Conservation (phyloP, 345 rosid species). For the Limnanthes douglasii region DNA sequence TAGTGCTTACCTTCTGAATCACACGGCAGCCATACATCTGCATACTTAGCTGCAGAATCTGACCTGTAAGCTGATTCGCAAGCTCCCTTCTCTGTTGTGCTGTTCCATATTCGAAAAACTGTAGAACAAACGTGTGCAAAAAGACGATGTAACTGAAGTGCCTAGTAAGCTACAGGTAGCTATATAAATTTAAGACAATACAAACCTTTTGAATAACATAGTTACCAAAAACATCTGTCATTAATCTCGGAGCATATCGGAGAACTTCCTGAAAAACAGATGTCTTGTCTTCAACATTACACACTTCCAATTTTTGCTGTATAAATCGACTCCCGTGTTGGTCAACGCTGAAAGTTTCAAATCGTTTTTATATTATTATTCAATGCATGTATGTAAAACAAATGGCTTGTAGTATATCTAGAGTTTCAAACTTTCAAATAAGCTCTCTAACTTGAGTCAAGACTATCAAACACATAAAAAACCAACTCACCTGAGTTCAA, state of each 20-base stretch:
- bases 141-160: slow-evolving; percentile 3
- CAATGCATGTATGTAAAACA: not conserved
- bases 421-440: too few species aligned
- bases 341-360: slow-evolving; percentile 40
- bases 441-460: too few species aligned
- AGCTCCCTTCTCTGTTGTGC: slow-evolving; percentile 43
- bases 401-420: too few species aligned
- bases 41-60: slow-evolving; percentile 40
- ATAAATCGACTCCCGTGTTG: slow-evolving; percentile 72
- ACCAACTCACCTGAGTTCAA: slow-evolving; percentile 48
- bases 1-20: slow-evolving; percentile 66
- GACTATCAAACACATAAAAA: slow-evolving; percentile 1
- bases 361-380: slow-evolving; percentile 4
- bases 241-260: slow-evolving; percentile 43
- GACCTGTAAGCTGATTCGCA: slow-evolving; percentile 46
- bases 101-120: slow-evolving; percentile 60
- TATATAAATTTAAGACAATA: slow-evolving; percentile 2
- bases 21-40: slow-evolving; percentile 80
- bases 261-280: slow-evolving; percentile 52
- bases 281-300: slow-evolving; percentile 39
- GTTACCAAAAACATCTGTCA: slow-evolving; percentile 73
- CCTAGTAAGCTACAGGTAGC: not conserved
- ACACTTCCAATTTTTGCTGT: slow-evolving; percentile 60
- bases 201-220: slow-evolving; percentile 65
- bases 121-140: slow-evolving; percentile 5